Evolutionary conservation across 306 rosid genomes (phyloP).

Genomic region (Notholithocarpus densiflorus): DNA sequence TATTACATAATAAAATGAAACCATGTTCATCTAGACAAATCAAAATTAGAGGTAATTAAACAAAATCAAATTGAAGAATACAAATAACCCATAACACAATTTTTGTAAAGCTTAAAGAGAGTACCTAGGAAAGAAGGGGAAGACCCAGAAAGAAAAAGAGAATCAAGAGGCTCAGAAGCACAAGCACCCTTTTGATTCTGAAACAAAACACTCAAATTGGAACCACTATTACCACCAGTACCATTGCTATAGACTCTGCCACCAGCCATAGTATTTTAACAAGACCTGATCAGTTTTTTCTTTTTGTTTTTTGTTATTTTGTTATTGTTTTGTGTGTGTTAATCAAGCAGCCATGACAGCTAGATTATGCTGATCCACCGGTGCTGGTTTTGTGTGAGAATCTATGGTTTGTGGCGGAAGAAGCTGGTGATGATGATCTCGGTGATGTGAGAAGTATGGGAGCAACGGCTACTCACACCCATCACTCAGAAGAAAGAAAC

Average conservation of each 20-base stretch:
- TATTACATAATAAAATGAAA: not conserved
- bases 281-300: not conserved
- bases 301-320: not conserved
- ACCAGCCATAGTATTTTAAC: constrained; percentile 44
- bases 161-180: constrained; percentile 45
- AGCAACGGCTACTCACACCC: constrained; percentile 90
- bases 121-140: constrained; percentile 53
- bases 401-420: constrained; percentile 82
- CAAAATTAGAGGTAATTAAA: not conserved
- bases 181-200: constrained; percentile 39
- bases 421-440: constrained; percentile 91
- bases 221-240: constrained; percentile 17
- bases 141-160: constrained; percentile 57
- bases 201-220: constrained; percentile 37
- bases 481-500: constrained; percentile 59
- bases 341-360: constrained; percentile 20
- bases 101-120: not conserved
- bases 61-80: not conserved
- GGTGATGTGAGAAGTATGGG: constrained; percentile 90
- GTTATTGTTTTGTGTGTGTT: not conserved
- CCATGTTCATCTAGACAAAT: not conserved
- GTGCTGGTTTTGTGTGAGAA: not conserved
- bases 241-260: constrained; percentile 33
- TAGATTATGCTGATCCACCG: not conserved
- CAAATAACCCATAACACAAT: not conserved